Conservation (phyloP, 306 rosid genomes). For the Ormosia semicastrata region DNA sequence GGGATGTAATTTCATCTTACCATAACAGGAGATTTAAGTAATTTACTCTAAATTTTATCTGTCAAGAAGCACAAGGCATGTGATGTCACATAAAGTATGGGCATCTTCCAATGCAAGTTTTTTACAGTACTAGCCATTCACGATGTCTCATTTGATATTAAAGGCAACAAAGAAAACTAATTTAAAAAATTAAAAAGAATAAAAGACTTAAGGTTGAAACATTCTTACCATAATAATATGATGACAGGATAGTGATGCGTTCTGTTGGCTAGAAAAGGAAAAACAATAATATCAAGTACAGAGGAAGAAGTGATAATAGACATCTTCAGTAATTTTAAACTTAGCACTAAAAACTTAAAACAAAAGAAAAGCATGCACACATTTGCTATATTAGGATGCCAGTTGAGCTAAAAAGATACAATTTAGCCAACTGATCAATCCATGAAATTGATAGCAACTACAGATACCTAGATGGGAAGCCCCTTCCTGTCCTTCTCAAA, state of each 20-base stretch:
- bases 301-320: not conserved
- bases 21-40: not conserved
- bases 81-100: not conserved
- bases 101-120: not conserved
- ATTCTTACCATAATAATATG: slow-evolving; percentile 86
- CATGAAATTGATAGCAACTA: not conserved
- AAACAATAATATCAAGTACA: slow-evolving; percentile 10
- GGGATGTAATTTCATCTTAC: not conserved
- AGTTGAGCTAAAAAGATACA: not conserved
- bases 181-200: not conserved
- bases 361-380: not conserved
- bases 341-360: not conserved
- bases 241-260: slow-evolving; percentile 81
- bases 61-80: not conserved
- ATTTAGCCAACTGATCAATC: not conserved
- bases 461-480: not conserved
- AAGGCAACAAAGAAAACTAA: not conserved
- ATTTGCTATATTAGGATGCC: not conserved
- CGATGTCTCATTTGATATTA: not conserved
- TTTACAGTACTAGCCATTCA: not conserved
- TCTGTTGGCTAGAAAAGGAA: slow-evolving; percentile 69
- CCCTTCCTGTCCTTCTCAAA: not conserved
- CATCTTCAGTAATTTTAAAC: slow-evolving; percentile 8
- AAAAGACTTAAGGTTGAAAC: not conserved
- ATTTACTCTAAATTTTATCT: not conserved